These are phyloP conservation scores for Malus hybrid DNA, from an alignment of 331 rosid genomes.

Conservation along the genomic window DNA sequence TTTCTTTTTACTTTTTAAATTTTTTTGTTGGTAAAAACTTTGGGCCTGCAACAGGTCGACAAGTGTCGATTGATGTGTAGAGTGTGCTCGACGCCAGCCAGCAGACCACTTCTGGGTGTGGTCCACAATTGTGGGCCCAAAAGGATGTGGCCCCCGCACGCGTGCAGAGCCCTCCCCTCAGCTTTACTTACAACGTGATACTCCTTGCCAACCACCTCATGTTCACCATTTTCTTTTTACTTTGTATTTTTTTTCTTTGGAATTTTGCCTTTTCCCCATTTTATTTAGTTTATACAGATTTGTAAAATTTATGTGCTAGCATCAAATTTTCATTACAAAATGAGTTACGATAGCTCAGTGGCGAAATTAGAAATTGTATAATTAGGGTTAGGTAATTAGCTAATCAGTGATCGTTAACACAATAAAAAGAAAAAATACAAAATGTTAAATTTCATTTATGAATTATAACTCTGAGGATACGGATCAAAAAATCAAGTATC, in stretches of 20 bases:
- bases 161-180: conserved; percentile 25
- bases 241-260: background rate
- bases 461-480: no score
- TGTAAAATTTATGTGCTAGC: no score
- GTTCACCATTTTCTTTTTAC: background rate
- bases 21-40: background rate
- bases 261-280: background rate
- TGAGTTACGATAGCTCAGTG: no score
- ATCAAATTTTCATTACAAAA: no score
- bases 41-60: background rate
- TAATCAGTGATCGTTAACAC: no score
- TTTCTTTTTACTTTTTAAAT: background rate
- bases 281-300: no score
- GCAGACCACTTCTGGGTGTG: conserved; percentile 28
- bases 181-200: conserved; percentile 34
- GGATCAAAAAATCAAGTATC: no score
- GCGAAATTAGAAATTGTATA: no score
- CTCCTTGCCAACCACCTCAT: background rate
- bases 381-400: no score
- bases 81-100: conserved; percentile 41
- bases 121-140: conserved; percentile 34
- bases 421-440: no score
- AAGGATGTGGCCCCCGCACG: conserved; percentile 33
- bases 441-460: no score
- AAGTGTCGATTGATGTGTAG: conserved; percentile 15